Evolutionary conservation across 805 yeast genomes (phyloP), one percentile per base, ranked within the genome.

Genomic region (Kluyveromyces wickerhamii): DNA sequence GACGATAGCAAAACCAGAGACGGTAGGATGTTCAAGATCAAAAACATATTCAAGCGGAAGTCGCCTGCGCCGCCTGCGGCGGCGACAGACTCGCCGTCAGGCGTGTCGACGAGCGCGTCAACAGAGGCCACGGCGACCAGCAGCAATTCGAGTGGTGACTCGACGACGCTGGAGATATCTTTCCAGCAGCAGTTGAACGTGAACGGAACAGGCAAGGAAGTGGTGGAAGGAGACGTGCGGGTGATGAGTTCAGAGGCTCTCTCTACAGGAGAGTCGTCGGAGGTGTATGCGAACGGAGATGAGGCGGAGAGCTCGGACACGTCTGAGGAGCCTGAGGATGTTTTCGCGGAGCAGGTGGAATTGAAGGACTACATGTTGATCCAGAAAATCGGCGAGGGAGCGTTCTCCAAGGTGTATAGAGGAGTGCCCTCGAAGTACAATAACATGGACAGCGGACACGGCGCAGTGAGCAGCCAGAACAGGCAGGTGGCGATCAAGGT

Each of bases 341-440:
- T 23, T 9, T 57, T 60, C 27, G 49, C 48, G 20, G 60, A 60
- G 28, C 73, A 69, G 42, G 45, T 51, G 32, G 57, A 51, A 23
- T 35, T 57, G n/a, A 48, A 25, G 12, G 54, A 46, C 4, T 74
- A 69, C 45, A 54, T 54, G 34, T 48, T 74, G 18, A 35, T 66
- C 3, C 63, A 63, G 28, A 68, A 69, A 48, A 69, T 83, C 42
- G 94, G 94, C 7, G 92, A 83, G 54, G 94, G 94, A 17, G 88
- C 94, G 0, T 83, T 83, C 45, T 79, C 88, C 3, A 69, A 74
- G 20, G 94, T 83, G 12, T 79, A 75, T 57, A 72, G 72, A 35
- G 88, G 85, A 17, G 32, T 48, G n/a, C 18, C 26, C 16, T 21
- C 13, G 25, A 21, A 4, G 5, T 15, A 9, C 18, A 35, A 29